Evolutionary conservation across 805 yeast species (phyloP).

Genomic region (Yamadazyma paraphyllophila): DNA sequence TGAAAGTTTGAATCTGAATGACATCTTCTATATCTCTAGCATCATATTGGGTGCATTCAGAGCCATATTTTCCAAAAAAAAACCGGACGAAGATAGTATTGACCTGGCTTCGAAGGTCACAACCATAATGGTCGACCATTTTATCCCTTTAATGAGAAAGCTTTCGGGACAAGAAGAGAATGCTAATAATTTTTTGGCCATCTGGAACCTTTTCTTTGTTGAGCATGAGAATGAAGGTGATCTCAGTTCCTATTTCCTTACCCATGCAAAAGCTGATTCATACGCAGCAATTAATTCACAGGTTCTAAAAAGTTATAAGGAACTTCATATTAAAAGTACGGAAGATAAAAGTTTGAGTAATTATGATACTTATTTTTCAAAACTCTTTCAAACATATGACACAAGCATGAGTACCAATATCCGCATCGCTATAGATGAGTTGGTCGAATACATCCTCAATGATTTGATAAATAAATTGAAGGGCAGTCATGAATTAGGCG

Average conservation of each 20-base stretch:
- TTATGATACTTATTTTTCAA: not conserved
- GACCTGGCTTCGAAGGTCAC: not conserved
- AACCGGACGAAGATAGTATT: slow-evolving; percentile 7
- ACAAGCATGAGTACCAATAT: too few species aligned
- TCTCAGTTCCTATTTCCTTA: slow-evolving; percentile 6
- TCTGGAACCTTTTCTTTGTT: slow-evolving; percentile 9
- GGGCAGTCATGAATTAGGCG: too few species aligned
- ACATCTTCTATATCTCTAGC: slow-evolving; percentile 23
- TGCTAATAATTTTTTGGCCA: slow-evolving; percentile 2
- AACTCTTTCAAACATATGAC: not conserved
- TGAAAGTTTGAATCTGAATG: not conserved
- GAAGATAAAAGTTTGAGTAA: not conserved
- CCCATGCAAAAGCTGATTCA: not conserved
- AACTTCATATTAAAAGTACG: not conserved
- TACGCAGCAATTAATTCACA: slow-evolving; percentile 2
- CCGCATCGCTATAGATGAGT: too few species aligned
- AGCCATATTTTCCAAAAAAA: slow-evolving; percentile 23
- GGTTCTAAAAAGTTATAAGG: not conserved
- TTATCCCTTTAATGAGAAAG: slow-evolving; percentile 6
- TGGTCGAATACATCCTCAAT: too few species aligned
- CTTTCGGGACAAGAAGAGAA: not conserved
- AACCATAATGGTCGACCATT: not conserved
- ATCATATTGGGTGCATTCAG: slow-evolving; percentile 42
- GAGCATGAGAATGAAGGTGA: not conserved
- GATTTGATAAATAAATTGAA: too few species aligned